Base-by-base conservation (phyloP, 805 yeast genomes). In the Barnettozyma vustinii region DNA sequence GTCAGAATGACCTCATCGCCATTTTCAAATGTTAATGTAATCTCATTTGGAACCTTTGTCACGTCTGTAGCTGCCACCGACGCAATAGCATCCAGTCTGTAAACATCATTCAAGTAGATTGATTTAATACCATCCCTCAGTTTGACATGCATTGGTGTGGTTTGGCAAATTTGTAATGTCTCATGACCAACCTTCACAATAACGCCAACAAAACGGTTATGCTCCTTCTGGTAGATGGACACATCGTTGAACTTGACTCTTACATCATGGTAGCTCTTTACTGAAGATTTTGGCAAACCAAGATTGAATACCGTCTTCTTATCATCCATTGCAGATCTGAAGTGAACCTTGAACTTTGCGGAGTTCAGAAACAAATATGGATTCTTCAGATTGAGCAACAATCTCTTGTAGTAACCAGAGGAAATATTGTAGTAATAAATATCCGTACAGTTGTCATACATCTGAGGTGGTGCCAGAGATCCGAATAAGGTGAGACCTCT, bases 171-270 rank as follows among this genome's bases (percentile, higher is more conserved):
- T 60, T 85, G 91, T 40, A 87, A 59, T 66, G 72, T 83, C 56
- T 79, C 80, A 49, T 84, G 76, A 8, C 96, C 96, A 46, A 88
- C 74, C 56, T 79, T 81, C 51, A 88, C 50, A 0, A 79, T 75
- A 3, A 84, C 83, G 1, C 87, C 84, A 18, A 75, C 68, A 54
- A 77, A 80, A 32, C 76, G 67, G n/a, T 75, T 73, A 16, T 70
- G 67, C 1, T 65, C 67, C 4, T 67, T 67, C 49, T 81, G 79
- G 59, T 71, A 84, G 9, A 80, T 55, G 7, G 77, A 72, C 25
- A 77, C 77, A 51, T 79, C 83, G 47, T 68, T 71, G 52, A 79
- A 68, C 6, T 75, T 67, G 9, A 79, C 82, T 51, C 83, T 69
- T 1, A 75, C 70, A 57, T 79, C 84, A 46, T 70, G 65, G 33